Base-by-base conservation (phyloP, 371 early-diverging fungal species). In the Rhizopus arrhizus region DNA sequence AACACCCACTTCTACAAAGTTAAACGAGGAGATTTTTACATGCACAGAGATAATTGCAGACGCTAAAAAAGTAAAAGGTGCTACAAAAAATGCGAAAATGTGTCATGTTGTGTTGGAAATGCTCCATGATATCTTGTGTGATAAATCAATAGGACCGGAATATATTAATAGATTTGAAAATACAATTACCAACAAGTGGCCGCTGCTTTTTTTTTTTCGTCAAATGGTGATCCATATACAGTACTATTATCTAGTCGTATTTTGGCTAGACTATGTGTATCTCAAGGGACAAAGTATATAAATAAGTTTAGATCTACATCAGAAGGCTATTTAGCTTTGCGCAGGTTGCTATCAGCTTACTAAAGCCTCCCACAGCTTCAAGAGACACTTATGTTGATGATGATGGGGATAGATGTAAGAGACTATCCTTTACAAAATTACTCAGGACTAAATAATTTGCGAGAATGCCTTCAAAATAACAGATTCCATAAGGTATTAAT, bases 161-260 rank as follows among this genome's bases (percentile, higher is more conserved):
- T 66, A 61, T 28, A 57, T 66, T 31, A 66, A 70, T 62, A 82
- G 83, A 53, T 86, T 90, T 65, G 67, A 86, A 5, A 58, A 68
- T 0, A 84, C 84, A 0, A 83, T 90, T 33, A 87, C 90, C 31
- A 86, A 82, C 69, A 82, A 86, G 59, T 91, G 92, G 92, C 75
- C 89, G 0, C 60, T 89, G 28, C 74, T 89, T 3, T 89, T 89
- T 89, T 89, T 49, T 80, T 89, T 70, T 77, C 78, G 10, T 78
- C 77, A 3, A 61, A 79, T 8, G 50, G 79, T 2, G 82, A 91
- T 42, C 76, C 83, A 0, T 81, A 71, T 34, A 81, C 88, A 5
- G 85, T 88, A 1, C 77, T 88, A 6, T 70, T 87, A 28, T 74
- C 86, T 0, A 70, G 75, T 34, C 72, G 88, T 10, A 85, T 90